Base-by-base conservation (phyloP, 345 rosid species). In the Pelargonium nanum region DNA sequence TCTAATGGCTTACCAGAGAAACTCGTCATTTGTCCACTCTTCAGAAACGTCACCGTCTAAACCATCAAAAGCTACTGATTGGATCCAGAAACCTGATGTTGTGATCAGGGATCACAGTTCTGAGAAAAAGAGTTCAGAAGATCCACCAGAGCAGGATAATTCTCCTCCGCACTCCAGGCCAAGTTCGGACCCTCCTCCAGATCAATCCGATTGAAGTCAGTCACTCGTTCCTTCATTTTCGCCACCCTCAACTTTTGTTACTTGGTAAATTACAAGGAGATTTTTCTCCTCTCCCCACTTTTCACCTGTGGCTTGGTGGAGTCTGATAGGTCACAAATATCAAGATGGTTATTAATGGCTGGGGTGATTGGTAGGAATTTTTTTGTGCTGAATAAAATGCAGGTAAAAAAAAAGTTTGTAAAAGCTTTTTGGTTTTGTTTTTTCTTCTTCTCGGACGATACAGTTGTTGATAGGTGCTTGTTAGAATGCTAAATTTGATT, bases 1-100 rank as follows among this genome's bases (percentile, higher is more conserved):
- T 53, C 72, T 78, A 40, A 52, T 76, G 73, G 67, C 67, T 67
- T 74, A 70, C 72, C 78, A 76, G 60, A 71, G 59, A 58, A 72
- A 60, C 54, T 59, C 72, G 4, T 74, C 76, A 21, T 67, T 71
- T 23, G 52, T 60, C 63, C 65, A 52, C 55, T 63, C 80, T 6
- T 62, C 72, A 13, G 79, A 67, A 59, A 68, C 59, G 62, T 67
- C 75, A 22, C 56, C 61, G 10, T 22, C 52, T 32, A 17, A 60
- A 63, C 61, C 76, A 19, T 63, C 78, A 17, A 77, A 75, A 61
- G 21, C 61, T 10, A 66, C 78, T 53, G 73, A 64, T 28, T 70
- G 78, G 77, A 66, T 68, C 13, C 72, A 16, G 34, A 70, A 60
- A 71, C 56, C 72, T n/a, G 78, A 70, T 50, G 66, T 59, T 52